A percentile compares a stretch with the other conserved stretches of the same genome.
Evolutionary conservation across 257 asterid genomes (phyloP).

Genomic region (Solanum stenotomum): DNA sequence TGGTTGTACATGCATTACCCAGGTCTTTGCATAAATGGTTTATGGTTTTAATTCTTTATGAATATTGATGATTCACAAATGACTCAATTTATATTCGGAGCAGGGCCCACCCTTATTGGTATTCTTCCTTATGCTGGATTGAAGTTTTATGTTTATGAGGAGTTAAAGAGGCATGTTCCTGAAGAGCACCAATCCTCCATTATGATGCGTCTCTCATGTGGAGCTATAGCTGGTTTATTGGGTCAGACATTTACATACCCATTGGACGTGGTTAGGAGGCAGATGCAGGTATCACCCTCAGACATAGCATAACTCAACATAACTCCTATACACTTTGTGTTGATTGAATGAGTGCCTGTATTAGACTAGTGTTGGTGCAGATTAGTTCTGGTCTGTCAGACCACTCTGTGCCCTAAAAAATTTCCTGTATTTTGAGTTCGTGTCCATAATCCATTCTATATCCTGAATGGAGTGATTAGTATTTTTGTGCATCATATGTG

Average conservation of each 20-base stretch:
- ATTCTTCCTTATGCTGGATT: slow-evolving; percentile 96
- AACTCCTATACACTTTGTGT: background rate
- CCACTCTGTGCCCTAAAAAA: background rate
- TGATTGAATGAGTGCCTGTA: background rate
- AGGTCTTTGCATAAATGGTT: background rate
- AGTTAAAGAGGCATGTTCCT: slow-evolving; percentile 73
- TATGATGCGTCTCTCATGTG: slow-evolving; percentile 75
- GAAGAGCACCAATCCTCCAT: slow-evolving; percentile 80
- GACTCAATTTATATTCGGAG: background rate
- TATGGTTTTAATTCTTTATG: background rate
- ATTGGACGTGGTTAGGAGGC: slow-evolving; percentile 88
- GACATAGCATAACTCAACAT: background rate
- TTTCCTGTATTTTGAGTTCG: background rate
- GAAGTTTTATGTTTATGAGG: slow-evolving; percentile 84
- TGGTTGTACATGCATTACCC: background rate
- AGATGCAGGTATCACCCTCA: slow-evolving; percentile 72
- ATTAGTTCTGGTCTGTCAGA: background rate
- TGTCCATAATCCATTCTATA: background rate
- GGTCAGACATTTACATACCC: slow-evolving; percentile 97
- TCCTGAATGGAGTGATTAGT: background rate
- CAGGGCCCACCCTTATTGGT: slow-evolving; percentile 94
- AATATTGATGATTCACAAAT: background rate
- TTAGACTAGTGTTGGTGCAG: background rate
- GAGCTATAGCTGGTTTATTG: slow-evolving; percentile 91
- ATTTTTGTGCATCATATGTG: background rate